phyloP scores from a whole-genome alignment of 805 yeast genomes.

The Henningerozyma blattae region DNA sequence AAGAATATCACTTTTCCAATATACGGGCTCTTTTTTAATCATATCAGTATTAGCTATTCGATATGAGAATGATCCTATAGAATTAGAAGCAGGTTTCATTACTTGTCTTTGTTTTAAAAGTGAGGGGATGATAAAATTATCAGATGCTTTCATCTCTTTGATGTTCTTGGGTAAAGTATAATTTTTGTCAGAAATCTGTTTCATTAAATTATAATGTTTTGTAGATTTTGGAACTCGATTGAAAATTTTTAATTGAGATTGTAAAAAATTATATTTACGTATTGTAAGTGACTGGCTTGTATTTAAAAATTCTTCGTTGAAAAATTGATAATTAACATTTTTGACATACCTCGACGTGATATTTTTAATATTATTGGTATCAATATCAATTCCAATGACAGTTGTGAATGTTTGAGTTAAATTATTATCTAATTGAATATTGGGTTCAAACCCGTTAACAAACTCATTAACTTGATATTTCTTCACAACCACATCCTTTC shows the following conservation, averaged over 20 bases:
- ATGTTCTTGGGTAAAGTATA: slow-evolving; percentile 7
- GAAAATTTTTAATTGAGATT: slow-evolving; percentile 1
- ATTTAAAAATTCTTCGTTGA: slow-evolving; percentile 2
- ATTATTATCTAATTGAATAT: slow-evolving; percentile 1
- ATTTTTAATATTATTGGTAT: slow-evolving; percentile 6
- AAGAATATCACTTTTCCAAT: slow-evolving; percentile 10
- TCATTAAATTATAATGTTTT: not conserved
- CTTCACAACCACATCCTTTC: slow-evolving; percentile 5
- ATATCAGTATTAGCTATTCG: not conserved
- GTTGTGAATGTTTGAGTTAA: slow-evolving; percentile 9
- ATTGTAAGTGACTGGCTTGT: slow-evolving; percentile 4
- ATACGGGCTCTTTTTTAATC: slow-evolving; percentile 3
- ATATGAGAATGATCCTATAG: slow-evolving; percentile 1
- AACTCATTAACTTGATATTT: slow-evolving; percentile 5
- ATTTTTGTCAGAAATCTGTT: slow-evolving; percentile 6
- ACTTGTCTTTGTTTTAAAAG: slow-evolving; percentile 8
- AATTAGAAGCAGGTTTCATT: slow-evolving; percentile 1
- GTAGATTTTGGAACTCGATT: not conserved
- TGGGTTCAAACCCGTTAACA: slow-evolving; percentile 5
- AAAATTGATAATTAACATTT: slow-evolving; percentile 11
- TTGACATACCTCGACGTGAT: slow-evolving; percentile 15
- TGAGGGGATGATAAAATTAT: slow-evolving; percentile 9
- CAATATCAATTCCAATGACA: slow-evolving; percentile 8
- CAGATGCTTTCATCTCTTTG: slow-evolving; percentile 7
- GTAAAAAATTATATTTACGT: slow-evolving; percentile 4